These are phyloP conservation scores for Cyamopsis tetragonoloba DNA, from an alignment of 306 rosid species.

Conservation along the genomic window DNA sequence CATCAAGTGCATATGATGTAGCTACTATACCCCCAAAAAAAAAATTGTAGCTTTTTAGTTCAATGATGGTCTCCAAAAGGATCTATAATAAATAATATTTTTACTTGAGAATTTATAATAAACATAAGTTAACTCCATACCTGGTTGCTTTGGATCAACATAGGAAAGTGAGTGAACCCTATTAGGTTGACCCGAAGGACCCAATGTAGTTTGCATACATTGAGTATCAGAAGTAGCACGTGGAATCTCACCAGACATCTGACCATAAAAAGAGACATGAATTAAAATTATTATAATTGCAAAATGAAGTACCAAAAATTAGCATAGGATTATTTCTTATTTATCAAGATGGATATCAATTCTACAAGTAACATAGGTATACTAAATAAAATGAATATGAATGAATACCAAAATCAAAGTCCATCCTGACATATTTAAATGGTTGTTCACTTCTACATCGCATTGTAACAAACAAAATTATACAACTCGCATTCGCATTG, in stretches of 20 bases:
- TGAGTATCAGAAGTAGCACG: constrained; percentile 75
- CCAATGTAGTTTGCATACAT: constrained; percentile 73
- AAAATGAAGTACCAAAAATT: background rate
- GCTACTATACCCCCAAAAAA: background rate
- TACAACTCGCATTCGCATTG: background rate
- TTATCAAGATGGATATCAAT: background rate
- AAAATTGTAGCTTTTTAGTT: constrained; percentile 39
- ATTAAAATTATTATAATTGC: background rate
- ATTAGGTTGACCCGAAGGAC: constrained; percentile 74
- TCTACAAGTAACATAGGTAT: background rate
- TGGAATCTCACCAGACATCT: constrained; percentile 87
- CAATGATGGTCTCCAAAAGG: constrained; percentile 57
- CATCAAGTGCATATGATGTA: background rate
- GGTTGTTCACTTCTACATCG: background rate
- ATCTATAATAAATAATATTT: constrained; percentile 34
- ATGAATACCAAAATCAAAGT: background rate
- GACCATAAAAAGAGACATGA: constrained; percentile 9
- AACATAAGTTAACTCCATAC: constrained; percentile 36
- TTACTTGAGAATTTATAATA: constrained; percentile 11
- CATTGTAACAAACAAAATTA: background rate
- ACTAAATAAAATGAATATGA: too few relatives aligned
- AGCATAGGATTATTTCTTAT: background rate
- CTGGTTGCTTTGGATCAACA: constrained; percentile 79
- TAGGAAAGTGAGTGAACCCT: constrained; percentile 52
- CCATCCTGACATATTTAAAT: background rate